Evolutionary conservation across 1,284 basidiomycete species (phyloP), one percentile per base, ranked within the genome.

Genomic region (Marasmius tenuissimus): DNA sequence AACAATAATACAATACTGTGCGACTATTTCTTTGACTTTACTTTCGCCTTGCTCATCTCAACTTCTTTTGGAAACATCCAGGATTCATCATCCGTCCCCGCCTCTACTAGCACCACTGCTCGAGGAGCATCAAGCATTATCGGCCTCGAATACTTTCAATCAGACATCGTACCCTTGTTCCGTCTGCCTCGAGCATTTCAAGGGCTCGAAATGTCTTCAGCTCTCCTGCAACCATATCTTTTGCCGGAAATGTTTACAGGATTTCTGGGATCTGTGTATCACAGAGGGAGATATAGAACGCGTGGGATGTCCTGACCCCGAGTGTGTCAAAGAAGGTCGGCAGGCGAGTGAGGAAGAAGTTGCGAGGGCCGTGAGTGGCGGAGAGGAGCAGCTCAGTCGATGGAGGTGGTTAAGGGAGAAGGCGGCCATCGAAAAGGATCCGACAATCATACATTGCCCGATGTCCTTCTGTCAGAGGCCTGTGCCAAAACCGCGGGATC

Each of bases 321-420:
- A 84, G 66, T 81, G 96, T 79, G 85, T 96, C 75, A 86, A 93
- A 79, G 67, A 82, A 58, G 68, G 83, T 69, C 67, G 86, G 72
- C 78, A 91, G 68, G 80, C 93, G 50, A 69, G 82, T 69, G 79
- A 93, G 71, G 80, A 90, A 61, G 85, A 97, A 79, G 79, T 95
- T 68, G 74, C 89, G 66, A 73, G 84, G 27, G 82, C 92, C 1
- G 84, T 91, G 4, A 82, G 84, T 0, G 34, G 52, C 6, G 52
- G 52, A 14, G 83, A 86, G 63, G 81, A 81, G 27, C 81, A 88
- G 63, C 71, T 90, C 18, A 72, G 76, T 59, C 81, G 93, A 61
- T 94, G 89, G 89, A 83, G 80, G 62, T 89, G 89, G 88, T 75
- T 94, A 38, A 78, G 80, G 60, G 82, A 85, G 72, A 93, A 93